Percentiles rank a stretch among this genome's conserved stretches.
These are phyloP conservation scores for Lepidopterella palustris DNA, from an alignment of 495 filamentous ascomycete genomes.

Conservation along the genomic window DNA sequence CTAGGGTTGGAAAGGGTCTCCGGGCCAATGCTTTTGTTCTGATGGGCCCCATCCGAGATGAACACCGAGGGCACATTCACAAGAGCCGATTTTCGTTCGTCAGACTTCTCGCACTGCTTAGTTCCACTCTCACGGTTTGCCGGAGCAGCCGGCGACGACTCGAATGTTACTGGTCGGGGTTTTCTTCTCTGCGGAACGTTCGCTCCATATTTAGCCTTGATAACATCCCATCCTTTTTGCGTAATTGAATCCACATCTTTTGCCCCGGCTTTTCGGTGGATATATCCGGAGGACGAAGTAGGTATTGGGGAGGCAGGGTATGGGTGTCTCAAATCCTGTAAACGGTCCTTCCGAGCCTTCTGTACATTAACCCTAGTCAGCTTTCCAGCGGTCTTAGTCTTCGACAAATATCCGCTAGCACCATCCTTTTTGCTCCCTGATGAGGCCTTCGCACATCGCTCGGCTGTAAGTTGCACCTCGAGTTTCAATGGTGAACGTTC, in stretches of 20 bases:
- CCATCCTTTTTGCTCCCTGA: not conserved
- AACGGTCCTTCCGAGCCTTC: not conserved
- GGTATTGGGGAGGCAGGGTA: slow-evolving; percentile 4
- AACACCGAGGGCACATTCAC: too few species aligned
- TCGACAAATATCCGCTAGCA: not conserved
- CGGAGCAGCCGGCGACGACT: slow-evolving; percentile 8
- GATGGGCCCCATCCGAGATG: too few species aligned
- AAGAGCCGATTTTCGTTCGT: too few species aligned
- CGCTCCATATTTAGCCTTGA: not conserved
- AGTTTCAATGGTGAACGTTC: not conserved
- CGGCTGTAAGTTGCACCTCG: slow-evolving; percentile 4
- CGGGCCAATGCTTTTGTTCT: not conserved
- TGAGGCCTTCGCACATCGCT: slow-evolving; percentile 1
- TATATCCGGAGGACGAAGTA: slow-evolving; percentile 10
- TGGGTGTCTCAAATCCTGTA: not conserved
- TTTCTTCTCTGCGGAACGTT: not conserved
- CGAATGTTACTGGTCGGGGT: slow-evolving; percentile 11
- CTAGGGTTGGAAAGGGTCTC: not conserved
- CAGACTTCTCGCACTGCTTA: too few species aligned
- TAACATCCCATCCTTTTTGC: not conserved
- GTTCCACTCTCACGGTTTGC: too few species aligned
- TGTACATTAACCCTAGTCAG: not conserved
- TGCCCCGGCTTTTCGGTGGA: slow-evolving; percentile 5
- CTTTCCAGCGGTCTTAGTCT: not conserved
- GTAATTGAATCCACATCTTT: not conserved